Percentiles rank a stretch among this genome's conserved stretches.
phyloP scores from a whole-genome alignment of 1,139 yeast species.

The Saccharomyces hybrid region DNA sequence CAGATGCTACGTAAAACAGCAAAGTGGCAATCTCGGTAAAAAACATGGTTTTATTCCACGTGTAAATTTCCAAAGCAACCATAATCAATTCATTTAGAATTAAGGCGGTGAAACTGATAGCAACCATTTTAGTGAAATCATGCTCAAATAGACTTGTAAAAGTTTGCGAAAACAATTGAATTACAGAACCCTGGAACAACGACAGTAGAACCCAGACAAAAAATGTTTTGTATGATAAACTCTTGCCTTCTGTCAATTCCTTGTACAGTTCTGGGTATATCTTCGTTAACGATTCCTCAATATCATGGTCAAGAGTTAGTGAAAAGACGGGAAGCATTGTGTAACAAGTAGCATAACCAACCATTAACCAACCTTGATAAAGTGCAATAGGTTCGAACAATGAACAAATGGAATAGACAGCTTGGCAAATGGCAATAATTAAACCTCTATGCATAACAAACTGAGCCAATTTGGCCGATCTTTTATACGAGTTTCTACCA shows the following conservation, averaged over 20 bases:
- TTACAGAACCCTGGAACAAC: constrained; percentile 74
- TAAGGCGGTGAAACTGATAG: constrained; percentile 73
- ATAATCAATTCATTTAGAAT: constrained; percentile 80
- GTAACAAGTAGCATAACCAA: constrained; percentile 93
- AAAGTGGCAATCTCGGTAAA: constrained; percentile 66
- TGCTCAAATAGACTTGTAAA: constrained; percentile 55
- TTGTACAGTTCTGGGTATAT: constrained; percentile 92
- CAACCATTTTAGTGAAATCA: constrained; percentile 68
- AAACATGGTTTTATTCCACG: constrained; percentile 80
- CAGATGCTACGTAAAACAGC: constrained; percentile 56
- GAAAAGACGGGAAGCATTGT: constrained; percentile 99
- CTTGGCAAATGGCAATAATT: constrained; percentile 92
- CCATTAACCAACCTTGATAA: constrained; percentile 96
- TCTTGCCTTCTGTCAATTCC: constrained; percentile 81
- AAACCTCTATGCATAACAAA: constrained; percentile 95
- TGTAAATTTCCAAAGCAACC: constrained; percentile 88
- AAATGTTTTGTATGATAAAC: constrained; percentile 80
- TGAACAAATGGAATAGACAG: constrained; percentile 81
- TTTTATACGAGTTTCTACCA: constrained; percentile 92
- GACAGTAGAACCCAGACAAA: constrained; percentile 88
- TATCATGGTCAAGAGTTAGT: constrained; percentile 82
- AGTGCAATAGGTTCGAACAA: constrained; percentile 88
- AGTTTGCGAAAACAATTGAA: constrained; percentile 73
- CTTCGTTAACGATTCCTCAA: constrained; percentile 80
- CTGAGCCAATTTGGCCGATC: constrained; percentile 91